Evolutionary conservation across 176 grass and related monocot species (phyloP), one percentile per base, ranked within the genome.

Genomic region (Rhynchospora pubera): DNA sequence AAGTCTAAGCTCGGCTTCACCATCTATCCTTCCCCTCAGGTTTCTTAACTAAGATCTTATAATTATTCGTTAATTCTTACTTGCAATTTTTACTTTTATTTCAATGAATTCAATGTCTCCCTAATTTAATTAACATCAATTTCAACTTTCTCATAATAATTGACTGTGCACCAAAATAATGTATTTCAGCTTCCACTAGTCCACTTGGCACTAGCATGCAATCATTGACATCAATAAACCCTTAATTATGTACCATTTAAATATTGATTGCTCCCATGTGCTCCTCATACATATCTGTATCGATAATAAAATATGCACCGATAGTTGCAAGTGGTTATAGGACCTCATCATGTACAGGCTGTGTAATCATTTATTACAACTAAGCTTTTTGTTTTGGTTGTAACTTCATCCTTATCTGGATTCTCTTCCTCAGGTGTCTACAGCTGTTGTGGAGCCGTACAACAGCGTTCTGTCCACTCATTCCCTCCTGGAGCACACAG

Each of bases 1-100:
- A 97, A 97, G 65, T 97, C 94, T 1, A 97, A 94, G 91, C 94
- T 97, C 16, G 94, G 94, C 26, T 97, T 97, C 90, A 97, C 94
- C 63, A 97, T 97, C 76, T 97, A 91, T 84, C 94, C 94, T 86
- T 97, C 94, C 61, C 94, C 94, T 59, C 94, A 97, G 87, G 94
- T 94, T 84, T 52, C 48, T 51, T 51, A 51, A 51, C 6, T 51
- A 11, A 5, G 4, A 39, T 39, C 34, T 39, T 39, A 39, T 39
- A 39, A 5, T 39, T 39, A 39, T 39, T 39, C 34, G 1, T 39
- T 39, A 39, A 39, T 39, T 39, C 4, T 39, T 39, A 39, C 34
- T 39, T 2, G 34, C 34, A 39, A 39, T 39, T 39, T 39, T 39
- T 39, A 39, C 34, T 39, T 39, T 39, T 39, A 39, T 39, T 39